Evolutionary conservation across 1,284 basidiomycete genomes (phyloP).

Genomic region (Moesziomyces antarcticus): DNA sequence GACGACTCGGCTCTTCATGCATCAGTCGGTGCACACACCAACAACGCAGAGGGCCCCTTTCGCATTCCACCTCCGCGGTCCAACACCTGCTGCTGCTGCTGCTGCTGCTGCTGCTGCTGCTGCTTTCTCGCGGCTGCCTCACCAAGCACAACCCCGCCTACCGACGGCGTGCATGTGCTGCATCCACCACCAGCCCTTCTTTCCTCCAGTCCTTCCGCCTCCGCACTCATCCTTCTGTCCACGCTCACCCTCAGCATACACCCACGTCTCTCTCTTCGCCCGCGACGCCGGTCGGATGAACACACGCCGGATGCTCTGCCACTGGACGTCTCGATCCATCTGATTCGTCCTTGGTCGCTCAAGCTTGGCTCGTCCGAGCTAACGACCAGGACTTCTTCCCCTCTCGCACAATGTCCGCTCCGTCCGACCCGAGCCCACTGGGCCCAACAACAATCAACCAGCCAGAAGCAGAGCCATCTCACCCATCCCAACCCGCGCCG

Average conservation of each 20-base stretch:
- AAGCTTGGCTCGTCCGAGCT: no score
- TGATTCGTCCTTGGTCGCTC: background rate
- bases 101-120: background rate
- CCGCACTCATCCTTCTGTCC: background rate
- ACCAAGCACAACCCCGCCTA: background rate
- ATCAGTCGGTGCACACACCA: slow-evolving; percentile 3
- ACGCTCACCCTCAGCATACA: background rate
- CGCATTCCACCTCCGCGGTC: slow-evolving; percentile 6
- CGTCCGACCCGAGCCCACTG: background rate
- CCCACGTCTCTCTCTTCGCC: no score
- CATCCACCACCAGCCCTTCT: background rate
- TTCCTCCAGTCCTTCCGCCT: background rate
- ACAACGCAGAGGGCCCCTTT: slow-evolving; percentile 5
- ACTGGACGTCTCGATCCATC: background rate
- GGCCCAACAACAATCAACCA: background rate
- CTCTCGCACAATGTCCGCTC: background rate
- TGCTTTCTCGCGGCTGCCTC: no score
- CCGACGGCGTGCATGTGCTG: background rate
- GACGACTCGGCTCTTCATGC: slow-evolving; percentile 5
- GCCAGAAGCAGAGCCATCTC: background rate
- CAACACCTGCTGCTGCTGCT: slow-evolving; percentile 4
- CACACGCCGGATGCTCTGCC: background rate
- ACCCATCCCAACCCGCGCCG: no score
- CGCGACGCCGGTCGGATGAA: background rate
- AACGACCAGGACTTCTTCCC: background rate